Evolutionary conservation across 768 basidiomycete genomes (phyloP).

Genomic region (Galerina sulciceps): DNA sequence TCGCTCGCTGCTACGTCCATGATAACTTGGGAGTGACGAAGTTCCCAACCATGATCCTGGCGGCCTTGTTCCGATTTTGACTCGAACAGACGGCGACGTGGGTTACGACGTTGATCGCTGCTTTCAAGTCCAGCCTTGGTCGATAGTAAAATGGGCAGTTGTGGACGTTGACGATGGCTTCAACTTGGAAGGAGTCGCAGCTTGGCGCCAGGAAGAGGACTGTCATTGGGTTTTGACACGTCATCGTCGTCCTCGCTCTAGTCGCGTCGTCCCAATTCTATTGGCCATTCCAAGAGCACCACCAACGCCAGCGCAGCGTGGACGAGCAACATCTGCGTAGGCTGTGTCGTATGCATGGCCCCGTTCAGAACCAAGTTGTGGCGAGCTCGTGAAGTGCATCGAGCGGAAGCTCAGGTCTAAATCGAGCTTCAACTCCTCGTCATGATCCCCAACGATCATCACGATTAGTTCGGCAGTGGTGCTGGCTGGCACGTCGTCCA

Average conservation of each 20-base stretch:
- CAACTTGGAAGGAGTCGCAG: not conserved
- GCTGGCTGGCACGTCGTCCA: slow-evolving; percentile 44
- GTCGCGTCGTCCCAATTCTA: too few species aligned
- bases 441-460: too few species aligned
- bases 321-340: slow-evolving; percentile 48
- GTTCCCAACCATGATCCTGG: slow-evolving; percentile 89
- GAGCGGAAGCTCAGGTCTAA: not conserved
- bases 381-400: slow-evolving; percentile 63
- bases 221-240: slow-evolving; percentile 12
- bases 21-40: slow-evolving; percentile 92
- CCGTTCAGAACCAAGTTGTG: slow-evolving; percentile 28
- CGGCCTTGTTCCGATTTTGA: slow-evolving; percentile 88
- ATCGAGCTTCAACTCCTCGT: too few species aligned
- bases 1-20: slow-evolving; percentile 84
- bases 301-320: too few species aligned
- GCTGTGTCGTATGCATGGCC: slow-evolving; percentile 44
- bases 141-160: slow-evolving; percentile 94
- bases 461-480: too few species aligned
- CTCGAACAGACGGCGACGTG: slow-evolving; percentile 96
- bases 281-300: not conserved
- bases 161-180: slow-evolving; percentile 85
- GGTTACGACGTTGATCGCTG: slow-evolving; percentile 93
- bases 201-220: not conserved
- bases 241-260: not conserved
- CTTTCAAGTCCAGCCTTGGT: slow-evolving; percentile 81